A percentile compares a stretch with the other conserved stretches of the same genome.
phyloP scores from a whole-genome alignment of 2,329 filamentous ascomycete genomes.

The Neonectria coccinea region DNA sequence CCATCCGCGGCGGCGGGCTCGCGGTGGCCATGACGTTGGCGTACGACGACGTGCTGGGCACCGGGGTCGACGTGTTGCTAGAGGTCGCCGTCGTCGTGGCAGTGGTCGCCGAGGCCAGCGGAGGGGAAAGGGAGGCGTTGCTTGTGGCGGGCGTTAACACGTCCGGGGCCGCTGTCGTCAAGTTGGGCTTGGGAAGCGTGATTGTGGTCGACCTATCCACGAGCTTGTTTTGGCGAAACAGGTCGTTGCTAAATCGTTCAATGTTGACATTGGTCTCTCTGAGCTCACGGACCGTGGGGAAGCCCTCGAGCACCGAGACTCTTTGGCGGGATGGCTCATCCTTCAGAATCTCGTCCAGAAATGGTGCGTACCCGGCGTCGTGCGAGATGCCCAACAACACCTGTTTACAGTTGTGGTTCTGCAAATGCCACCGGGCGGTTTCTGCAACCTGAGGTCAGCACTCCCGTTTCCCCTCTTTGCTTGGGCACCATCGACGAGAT shows the following conservation, averaged over 20 bases:
- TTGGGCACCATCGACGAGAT: neutral
- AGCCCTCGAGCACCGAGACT: slow-evolving; percentile 67
- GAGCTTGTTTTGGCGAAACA: slow-evolving; percentile 68
- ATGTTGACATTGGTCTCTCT: slow-evolving; percentile 59
- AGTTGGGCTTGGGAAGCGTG: slow-evolving; percentile 26
- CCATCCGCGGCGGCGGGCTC: slow-evolving; percentile 58
- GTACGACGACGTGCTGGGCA: slow-evolving; percentile 49
- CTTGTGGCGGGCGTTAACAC: slow-evolving; percentile 44
- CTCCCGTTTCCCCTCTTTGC: neutral
- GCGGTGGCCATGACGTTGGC: slow-evolving; percentile 56
- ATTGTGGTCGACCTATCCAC: slow-evolving; percentile 48
- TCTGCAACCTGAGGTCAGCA: slow-evolving; percentile 51
- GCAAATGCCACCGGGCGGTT: slow-evolving; percentile 66
- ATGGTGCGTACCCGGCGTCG: slow-evolving; percentile 70
- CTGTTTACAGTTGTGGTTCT: slow-evolving; percentile 71
- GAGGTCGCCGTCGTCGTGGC: slow-evolving; percentile 3
- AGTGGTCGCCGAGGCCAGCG: slow-evolving; percentile 21
- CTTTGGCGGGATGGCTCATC: slow-evolving; percentile 57
- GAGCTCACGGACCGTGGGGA: slow-evolving; percentile 63
- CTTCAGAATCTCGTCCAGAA: slow-evolving; percentile 66
- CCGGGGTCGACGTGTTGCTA: slow-evolving; percentile 4
- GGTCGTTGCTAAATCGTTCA: slow-evolving; percentile 56
- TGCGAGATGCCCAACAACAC: slow-evolving; percentile 72
- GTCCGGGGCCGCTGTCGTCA: slow-evolving; percentile 5
- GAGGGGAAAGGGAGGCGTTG: slow-evolving; percentile 40